A percentile compares a stretch with the other conserved stretches of the same genome.
phyloP scores from a whole-genome alignment of 2,329 filamentous ascomycete species.

The Claviceps monticola region DNA sequence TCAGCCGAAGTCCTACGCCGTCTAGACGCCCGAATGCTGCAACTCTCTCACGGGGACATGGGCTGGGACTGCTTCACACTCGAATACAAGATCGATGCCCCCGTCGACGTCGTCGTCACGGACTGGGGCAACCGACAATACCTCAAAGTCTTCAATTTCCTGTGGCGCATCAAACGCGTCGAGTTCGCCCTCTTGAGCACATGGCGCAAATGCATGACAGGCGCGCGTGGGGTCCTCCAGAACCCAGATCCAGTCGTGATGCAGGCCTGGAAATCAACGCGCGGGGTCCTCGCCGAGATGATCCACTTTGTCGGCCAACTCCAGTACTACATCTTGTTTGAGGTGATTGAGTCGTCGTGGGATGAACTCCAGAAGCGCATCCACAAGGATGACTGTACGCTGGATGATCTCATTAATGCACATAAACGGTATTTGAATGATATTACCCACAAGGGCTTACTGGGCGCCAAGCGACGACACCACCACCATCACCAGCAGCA shows the following conservation, averaged over 20 bases:
- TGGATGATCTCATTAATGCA: slow-evolving; percentile 88
- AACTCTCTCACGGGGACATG: slow-evolving; percentile 90
- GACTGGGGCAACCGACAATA: slow-evolving; percentile 94
- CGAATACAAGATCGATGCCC: slow-evolving; percentile 95
- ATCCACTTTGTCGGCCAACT: slow-evolving; percentile 94
- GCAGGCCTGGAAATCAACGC: slow-evolving; percentile 77
- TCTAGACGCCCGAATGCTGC: slow-evolving; percentile 94
- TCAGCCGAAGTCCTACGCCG: slow-evolving; percentile 79
- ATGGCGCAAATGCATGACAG: slow-evolving; percentile 94
- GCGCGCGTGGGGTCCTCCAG: slow-evolving; percentile 77
- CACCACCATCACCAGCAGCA: slow-evolving; percentile 18
- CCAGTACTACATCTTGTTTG: slow-evolving; percentile 97
- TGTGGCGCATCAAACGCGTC: slow-evolving; percentile 96
- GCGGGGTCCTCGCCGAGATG: slow-evolving; percentile 90
- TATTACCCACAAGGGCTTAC: slow-evolving; percentile 89
- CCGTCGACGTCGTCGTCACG: slow-evolving; percentile 92
- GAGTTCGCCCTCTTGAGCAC: slow-evolving; percentile 85
- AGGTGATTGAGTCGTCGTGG: slow-evolving; percentile 96
- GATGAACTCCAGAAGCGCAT: slow-evolving; percentile 74
- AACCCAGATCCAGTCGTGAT: slow-evolving; percentile 54
- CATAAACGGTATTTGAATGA: slow-evolving; percentile 83
- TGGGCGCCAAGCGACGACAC: slow-evolving; percentile 50
- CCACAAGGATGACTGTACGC: slow-evolving; percentile 70
- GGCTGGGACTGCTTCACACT: slow-evolving; percentile 99
- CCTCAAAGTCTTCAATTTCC: slow-evolving; percentile 96